A percentile compares a stretch with the other conserved stretches of the same genome.
phyloP scores from a whole-genome alignment of 2,329 filamentous ascomycete species.

The Paraphoma sp. region DNA sequence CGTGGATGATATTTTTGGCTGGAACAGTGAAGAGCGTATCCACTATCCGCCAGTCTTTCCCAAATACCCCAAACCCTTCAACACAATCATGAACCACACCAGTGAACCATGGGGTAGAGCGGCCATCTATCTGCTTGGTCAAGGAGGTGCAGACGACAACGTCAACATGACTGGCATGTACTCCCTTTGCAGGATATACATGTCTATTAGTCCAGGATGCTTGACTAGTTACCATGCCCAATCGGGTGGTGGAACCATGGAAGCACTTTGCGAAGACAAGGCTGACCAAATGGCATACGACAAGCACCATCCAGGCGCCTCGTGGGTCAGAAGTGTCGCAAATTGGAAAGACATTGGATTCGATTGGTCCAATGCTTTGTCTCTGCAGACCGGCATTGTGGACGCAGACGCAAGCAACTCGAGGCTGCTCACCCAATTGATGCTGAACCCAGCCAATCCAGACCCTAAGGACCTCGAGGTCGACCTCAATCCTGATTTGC shows the following conservation, averaged over 20 bases:
- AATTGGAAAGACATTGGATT: constrained; percentile 55
- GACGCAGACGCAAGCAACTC: constrained; percentile 54
- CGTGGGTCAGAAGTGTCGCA: constrained; percentile 56
- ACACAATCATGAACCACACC: constrained; percentile 60
- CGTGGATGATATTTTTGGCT: constrained; percentile 74
- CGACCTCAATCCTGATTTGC: constrained; percentile 59
- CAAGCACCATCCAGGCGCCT: constrained; percentile 59
- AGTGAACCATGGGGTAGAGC: constrained; percentile 50
- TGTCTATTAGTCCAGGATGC: constrained; percentile 69
- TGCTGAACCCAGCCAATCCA: constrained; percentile 37
- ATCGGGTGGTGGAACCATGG: constrained; percentile 63
- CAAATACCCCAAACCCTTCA: constrained; percentile 65
- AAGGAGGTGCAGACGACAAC: constrained; percentile 27
- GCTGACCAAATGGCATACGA: constrained; percentile 64
- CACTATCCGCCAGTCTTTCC: constrained; percentile 51
- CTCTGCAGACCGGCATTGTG: constrained; percentile 51
- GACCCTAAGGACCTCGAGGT: constrained; percentile 24
- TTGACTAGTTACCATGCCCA: constrained; percentile 62
- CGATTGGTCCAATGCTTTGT: constrained; percentile 53
- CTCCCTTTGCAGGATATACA: constrained; percentile 71
- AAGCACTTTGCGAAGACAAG: constrained; percentile 66
- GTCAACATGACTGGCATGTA: constrained; percentile 51
- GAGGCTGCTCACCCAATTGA: constrained; percentile 53
- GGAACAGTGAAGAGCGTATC: constrained; percentile 63
- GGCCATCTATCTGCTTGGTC: constrained; percentile 70